phyloP scores from a whole-genome alignment of 1,284 basidiomycete genomes.

The Ceratobasidium sp. region DNA sequence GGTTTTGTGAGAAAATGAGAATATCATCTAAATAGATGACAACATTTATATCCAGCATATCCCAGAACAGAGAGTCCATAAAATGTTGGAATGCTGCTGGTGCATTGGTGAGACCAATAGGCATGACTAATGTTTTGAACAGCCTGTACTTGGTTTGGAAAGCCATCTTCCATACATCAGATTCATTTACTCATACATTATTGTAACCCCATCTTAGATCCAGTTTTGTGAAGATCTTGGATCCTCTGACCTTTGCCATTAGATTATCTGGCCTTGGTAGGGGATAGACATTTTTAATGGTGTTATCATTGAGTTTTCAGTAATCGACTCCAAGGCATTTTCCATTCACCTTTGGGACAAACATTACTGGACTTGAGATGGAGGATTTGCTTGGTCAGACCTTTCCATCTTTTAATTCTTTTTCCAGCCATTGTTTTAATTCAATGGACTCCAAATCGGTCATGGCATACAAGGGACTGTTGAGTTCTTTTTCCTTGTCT shows the following conservation, averaged over 20 bases:
- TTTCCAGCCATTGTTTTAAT: conserved; percentile 15
- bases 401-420: conserved; percentile 8
- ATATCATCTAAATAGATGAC: conserved; percentile 52
- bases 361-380: background rate
- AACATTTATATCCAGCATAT: conserved; percentile 42
- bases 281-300: conserved; percentile 46
- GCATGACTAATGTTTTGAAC: conserved; percentile 54
- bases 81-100: conserved; percentile 51
- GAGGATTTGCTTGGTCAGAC: conserved; percentile 15
- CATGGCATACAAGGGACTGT: conserved; percentile 21
- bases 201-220: conserved; percentile 49
- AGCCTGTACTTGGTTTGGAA: conserved; percentile 51
- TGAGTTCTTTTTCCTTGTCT: background rate
- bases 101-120: conserved; percentile 54
- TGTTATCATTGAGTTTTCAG: conserved; percentile 52
- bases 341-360: conserved; percentile 51
- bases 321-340: conserved; percentile 56
- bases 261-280: conserved; percentile 46
- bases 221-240: conserved; percentile 49
- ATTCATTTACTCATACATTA: conserved; percentile 46
- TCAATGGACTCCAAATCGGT: background rate
- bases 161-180: conserved; percentile 51
- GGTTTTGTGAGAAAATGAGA: conserved; percentile 53
- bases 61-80: conserved; percentile 42
- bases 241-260: conserved; percentile 46